These are phyloP conservation scores for Gossypium lobatum DNA, from an alignment of 441 rosid genomes.

Conservation along the genomic window DNA sequence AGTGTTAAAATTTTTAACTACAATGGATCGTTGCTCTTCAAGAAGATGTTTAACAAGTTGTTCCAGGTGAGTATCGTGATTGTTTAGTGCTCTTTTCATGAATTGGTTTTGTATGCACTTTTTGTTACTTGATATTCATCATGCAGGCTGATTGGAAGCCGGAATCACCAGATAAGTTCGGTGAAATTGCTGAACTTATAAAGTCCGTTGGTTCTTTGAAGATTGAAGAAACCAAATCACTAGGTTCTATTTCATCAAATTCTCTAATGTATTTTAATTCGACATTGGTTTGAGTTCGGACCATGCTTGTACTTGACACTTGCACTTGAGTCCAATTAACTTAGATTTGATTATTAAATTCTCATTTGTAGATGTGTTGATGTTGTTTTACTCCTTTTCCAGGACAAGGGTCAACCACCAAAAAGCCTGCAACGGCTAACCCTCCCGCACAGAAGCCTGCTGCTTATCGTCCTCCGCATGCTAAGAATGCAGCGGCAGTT, in stretches of 20 bases:
- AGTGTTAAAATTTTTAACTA: slow-evolving; percentile 81
- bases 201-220: slow-evolving; percentile 58
- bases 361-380: slow-evolving; percentile 2
- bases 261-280: background rate
- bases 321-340: background rate
- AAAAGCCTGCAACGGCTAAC: slow-evolving; percentile 34
- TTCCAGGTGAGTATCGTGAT: slow-evolving; percentile 56
- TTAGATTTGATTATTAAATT: background rate
- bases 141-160: slow-evolving; percentile 89
- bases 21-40: slow-evolving; percentile 67
- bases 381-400: slow-evolving; percentile 14
- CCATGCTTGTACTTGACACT: background rate
- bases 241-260: slow-evolving; percentile 38
- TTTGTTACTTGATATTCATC: background rate
- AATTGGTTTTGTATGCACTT: background rate
- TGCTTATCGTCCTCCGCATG: slow-evolving; percentile 91
- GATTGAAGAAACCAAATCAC: slow-evolving; percentile 51
- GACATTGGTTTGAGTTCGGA: background rate
- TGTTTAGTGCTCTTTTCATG: background rate
- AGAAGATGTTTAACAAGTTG: slow-evolving; percentile 76
- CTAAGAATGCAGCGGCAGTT: slow-evolving; percentile 67
- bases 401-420: slow-evolving; percentile 65
- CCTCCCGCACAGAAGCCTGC: slow-evolving; percentile 50
- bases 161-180: slow-evolving; percentile 58
- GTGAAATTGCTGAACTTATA: slow-evolving; percentile 62